Evolutionary conservation across 2,329 filamentous ascomycete species (phyloP), one percentile per base, ranked within the genome.

Genomic region (Alternaria brassicicola): DNA sequence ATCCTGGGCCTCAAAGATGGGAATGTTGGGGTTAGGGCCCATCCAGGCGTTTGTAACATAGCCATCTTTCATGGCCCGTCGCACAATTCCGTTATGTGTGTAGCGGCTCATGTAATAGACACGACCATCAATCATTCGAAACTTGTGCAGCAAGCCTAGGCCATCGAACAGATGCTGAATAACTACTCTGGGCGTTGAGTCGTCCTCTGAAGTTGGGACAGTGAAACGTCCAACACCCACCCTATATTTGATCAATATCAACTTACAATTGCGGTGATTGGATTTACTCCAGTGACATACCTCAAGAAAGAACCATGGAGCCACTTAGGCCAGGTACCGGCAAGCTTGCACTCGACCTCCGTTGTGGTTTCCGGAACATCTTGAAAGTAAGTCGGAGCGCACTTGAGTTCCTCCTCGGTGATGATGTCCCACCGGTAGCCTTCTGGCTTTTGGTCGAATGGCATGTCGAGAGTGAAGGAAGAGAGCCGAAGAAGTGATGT

Each of bases 161-260:
- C 48, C 35, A 28, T 51, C 35, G 15, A 51, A 51, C 15, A 51
- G 35, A 23, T 51, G 48, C 35, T 51, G 48, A n/a, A 51, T 39
- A 6, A 41, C 17, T 7, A 39, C 48, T 42, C 36, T 39, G 12
- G 48, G 35, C 17, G 33, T 51, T 26, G 35, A 39, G 23, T 38
- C 33, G 23, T 48, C 45, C 12, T 51, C 48, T 0, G 48, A 51
- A 19, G 36, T 39, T 12, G 48, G 48, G 12, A 51, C 48, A 9
- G 48, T 51, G 33, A 51, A 41, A 41, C 35, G 48, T 6, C 48
- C 48, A 31, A 51, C 23, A 17, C 33, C 35, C 3, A 42, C 49
- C 26, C 38, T 52, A 6, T 23, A 21, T n/a, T 21, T 33, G n/a
- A 15, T 43, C 25, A 5, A 26, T 42, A 4, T 42, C 21, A 42